A percentile compares a stretch with the other conserved stretches of the same genome.
Conservation (phyloP, 345 rosid species). For the Hibiscus syriacus region DNA sequence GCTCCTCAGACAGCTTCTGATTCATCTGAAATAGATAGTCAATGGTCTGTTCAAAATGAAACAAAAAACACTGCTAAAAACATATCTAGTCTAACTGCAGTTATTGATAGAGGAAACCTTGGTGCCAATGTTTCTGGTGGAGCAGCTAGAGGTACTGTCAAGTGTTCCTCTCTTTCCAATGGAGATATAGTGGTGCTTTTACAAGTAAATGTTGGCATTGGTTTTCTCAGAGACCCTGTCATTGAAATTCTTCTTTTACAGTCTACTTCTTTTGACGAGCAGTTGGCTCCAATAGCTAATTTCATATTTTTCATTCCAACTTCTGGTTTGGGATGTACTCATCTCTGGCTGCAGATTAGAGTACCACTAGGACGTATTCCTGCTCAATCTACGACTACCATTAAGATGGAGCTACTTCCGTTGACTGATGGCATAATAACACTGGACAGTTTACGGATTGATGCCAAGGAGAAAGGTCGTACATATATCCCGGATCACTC, state of each 20-base stretch:
- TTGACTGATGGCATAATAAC: too few species aligned
- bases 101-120: slow-evolving; percentile 73
- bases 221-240: slow-evolving; percentile 62
- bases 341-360: slow-evolving; percentile 96
- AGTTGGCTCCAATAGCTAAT: too few species aligned
- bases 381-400: too few species aligned
- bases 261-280: too few species aligned
- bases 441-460: too few species aligned
- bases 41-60: slow-evolving; percentile 16
- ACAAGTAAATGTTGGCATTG: slow-evolving; percentile 76
- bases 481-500: slow-evolving; percentile 84
- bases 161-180: too few species aligned
- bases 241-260: slow-evolving; percentile 90
- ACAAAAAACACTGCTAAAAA: slow-evolving; percentile 20
- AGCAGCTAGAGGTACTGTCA: too few species aligned
- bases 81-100: slow-evolving; percentile 38
- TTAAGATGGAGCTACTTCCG: too few species aligned
- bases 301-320: too few species aligned
- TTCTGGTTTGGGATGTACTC: too few species aligned
- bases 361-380: slow-evolving; percentile 93
- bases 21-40: too few species aligned
- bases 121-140: slow-evolving; percentile 79
- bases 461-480: slow-evolving; percentile 88
- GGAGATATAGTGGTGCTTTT: slow-evolving; percentile 95
- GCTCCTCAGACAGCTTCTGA: slow-evolving; percentile 10